Evolutionary conservation across 164 flowering plant genomes (phyloP).

Genomic region (Brasenia schreberi): DNA sequence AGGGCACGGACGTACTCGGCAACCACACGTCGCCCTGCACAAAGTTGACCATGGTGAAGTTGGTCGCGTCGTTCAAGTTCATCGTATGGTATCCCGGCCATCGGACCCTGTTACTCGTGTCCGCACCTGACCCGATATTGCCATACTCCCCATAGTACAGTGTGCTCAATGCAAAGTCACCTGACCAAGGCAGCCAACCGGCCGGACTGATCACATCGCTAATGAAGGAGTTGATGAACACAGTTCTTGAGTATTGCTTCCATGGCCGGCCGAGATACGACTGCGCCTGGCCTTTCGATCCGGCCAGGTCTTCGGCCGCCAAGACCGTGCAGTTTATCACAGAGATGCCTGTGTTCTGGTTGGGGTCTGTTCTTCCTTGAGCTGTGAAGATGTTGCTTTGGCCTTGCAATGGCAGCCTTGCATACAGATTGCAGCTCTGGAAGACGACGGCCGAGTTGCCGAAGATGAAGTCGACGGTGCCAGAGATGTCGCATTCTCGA

Average conservation of each 20-base stretch:
- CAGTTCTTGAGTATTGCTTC: conserved; percentile 68
- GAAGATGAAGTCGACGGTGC: conserved; percentile 5
- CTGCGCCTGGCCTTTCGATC: background rate
- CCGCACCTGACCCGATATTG: conserved; percentile 67
- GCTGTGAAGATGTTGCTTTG: conserved; percentile 5
- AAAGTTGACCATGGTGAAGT: too few relatives aligned
- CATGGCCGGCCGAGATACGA: conserved; percentile 85
- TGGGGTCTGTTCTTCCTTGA: conserved; percentile 5
- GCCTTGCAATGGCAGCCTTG: conserved; percentile 3
- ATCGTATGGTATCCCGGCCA: conserved; percentile 49
- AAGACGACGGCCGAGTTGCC: conserved; percentile 7
- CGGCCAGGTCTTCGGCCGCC: conserved; percentile 1
- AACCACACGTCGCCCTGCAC: too few relatives aligned
- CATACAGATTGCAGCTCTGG: conserved; percentile 5
- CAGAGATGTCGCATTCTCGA: conserved; percentile 5
- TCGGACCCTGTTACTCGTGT: conserved; percentile 44
- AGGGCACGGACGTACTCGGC: too few relatives aligned
- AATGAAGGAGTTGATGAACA: conserved; percentile 26
- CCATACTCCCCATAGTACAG: conserved; percentile 67
- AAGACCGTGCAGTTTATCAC: conserved; percentile 1
- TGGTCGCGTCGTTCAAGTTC: too few relatives aligned
- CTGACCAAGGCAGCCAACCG: conserved; percentile 75
- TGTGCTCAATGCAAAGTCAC: conserved; percentile 47
- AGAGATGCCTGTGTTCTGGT: conserved; percentile 6
- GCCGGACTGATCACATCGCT: conserved; percentile 46